Conservation (phyloP, 345 rosid species). For the Melaleuca alternifolia region DNA sequence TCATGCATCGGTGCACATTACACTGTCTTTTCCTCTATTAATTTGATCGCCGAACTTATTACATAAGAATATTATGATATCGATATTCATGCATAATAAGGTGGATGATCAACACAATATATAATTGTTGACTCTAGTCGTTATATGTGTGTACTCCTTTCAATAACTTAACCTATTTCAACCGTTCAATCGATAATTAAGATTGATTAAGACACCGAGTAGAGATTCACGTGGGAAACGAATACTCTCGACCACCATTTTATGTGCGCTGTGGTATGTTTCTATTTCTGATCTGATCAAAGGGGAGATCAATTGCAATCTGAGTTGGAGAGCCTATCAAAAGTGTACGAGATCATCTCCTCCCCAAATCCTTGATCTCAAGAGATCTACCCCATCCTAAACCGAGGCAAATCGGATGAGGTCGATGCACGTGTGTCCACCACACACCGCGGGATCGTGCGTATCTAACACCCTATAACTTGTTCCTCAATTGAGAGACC, state of each 20-base stretch:
- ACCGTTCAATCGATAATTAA: rapidly evolving
- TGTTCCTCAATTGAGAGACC: not conserved
- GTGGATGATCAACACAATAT: too few species aligned
- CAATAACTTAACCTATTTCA: rapidly evolving
- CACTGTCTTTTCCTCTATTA: not conserved
- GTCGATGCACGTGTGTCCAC: not conserved
- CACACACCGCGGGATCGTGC: rapidly evolving
- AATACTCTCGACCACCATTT: not conserved
- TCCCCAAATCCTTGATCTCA: not conserved
- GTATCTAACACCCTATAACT: not conserved
- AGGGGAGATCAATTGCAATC: not conserved
- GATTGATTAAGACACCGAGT: not conserved
- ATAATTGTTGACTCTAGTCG: not conserved
- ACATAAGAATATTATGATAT: not conserved
- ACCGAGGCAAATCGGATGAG: not conserved
- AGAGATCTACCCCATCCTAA: not conserved
- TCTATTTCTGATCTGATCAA: not conserved
- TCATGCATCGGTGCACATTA: not conserved
- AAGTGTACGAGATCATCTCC: not conserved
- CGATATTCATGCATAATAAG: not conserved
- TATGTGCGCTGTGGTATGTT: not conserved
- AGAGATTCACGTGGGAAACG: too few species aligned
- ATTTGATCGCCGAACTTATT: not conserved
- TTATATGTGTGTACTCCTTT: not conserved
- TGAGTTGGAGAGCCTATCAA: not conserved